Evolutionary conservation across 1,284 basidiomycete species (phyloP), one percentile per base, ranked within the genome.

Genomic region (Neotropicomus parvogracilis): DNA sequence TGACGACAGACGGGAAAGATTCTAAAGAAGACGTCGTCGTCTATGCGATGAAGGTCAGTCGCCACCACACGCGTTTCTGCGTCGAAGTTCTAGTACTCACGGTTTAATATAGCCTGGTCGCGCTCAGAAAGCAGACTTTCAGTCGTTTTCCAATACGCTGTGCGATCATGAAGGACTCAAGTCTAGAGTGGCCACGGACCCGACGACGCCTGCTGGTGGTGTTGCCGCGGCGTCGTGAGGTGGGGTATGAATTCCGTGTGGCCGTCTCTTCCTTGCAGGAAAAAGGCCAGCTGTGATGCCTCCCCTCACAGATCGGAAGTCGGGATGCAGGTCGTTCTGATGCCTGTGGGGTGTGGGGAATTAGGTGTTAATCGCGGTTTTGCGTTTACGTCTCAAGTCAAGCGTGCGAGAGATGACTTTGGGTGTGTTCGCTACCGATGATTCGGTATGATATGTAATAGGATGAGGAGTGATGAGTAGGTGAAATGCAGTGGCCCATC

Each of bases 41-140:
- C 12, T 74, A 74, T 50, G 73, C 68, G 5, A 44, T 75, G 14
- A 74, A 69, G 70, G 73, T 73, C 17, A 35, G 64, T 13, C 28
- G 9, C 19, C 12, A 40, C 20, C 12, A 19, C 39, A 14, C 41
- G 31, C 39, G 11, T 33, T 24, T 44, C 27, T 17, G 29, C 4
- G n/a, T 14, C 4, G 20, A 37, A 36, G 36, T 32, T 45, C 47
- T 40, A 49, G 35, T 32, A 16, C 16, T 11, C 27, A 32, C 20
- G 4, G 14, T 35, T 46, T 44, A 28, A 39, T n/a, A 45, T 50
- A 80, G 79, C 75, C 78, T 49, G 75, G 77, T 33, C 67, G 78
- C 46, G 64, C 69, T 50, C 67, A 70, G 32, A 78, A 74, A 53
- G 65, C 71, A 47, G 78, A 79, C 39, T 80, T 80, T 62, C 66